phyloP scores from a whole-genome alignment of 2,329 filamentous ascomycete genomes.

The Fusarium redolens region DNA sequence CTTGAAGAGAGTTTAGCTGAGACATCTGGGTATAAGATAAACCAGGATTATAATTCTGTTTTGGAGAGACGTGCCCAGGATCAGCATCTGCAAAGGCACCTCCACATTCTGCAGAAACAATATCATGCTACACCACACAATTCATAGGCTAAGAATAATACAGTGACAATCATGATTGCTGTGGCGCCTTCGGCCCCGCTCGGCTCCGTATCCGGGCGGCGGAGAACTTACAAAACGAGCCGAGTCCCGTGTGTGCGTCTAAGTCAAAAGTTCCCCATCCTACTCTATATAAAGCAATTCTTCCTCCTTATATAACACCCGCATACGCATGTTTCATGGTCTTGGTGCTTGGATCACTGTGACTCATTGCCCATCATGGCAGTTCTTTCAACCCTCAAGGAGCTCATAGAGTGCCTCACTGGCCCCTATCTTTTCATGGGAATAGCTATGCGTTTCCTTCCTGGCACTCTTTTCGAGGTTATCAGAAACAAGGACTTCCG shows the following conservation, averaged over 20 bases:
- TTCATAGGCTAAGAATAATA: not conserved
- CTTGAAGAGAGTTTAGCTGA: not conserved
- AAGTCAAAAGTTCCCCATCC: constrained; percentile 1
- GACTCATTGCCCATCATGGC: constrained; percentile 39
- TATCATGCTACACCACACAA: not conserved
- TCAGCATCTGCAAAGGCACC: not conserved
- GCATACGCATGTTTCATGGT: not conserved
- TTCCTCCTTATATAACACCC: not conserved
- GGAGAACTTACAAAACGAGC: constrained; percentile 38
- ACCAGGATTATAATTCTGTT: not conserved
- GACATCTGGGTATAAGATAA: not conserved
- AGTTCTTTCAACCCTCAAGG: constrained; percentile 37
- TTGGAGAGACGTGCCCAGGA: not conserved
- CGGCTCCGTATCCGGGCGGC: constrained; percentile 20
- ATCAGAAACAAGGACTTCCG: constrained; percentile 49
- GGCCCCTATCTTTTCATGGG: constrained; percentile 66
- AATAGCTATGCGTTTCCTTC: constrained; percentile 61
- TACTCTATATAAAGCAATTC: constrained; percentile 12
- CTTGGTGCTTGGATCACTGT: not conserved
- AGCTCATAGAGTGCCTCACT: constrained; percentile 52
- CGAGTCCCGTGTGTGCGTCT: constrained; percentile 9
- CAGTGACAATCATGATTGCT: not conserved
- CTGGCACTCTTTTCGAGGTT: constrained; percentile 60
- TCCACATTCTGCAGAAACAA: not conserved
- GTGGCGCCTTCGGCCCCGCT: constrained; percentile 22